These are phyloP conservation scores for Apophysomyces variabilis DNA, from an alignment of 371 early-diverging fungal species.

Conservation along the genomic window DNA sequence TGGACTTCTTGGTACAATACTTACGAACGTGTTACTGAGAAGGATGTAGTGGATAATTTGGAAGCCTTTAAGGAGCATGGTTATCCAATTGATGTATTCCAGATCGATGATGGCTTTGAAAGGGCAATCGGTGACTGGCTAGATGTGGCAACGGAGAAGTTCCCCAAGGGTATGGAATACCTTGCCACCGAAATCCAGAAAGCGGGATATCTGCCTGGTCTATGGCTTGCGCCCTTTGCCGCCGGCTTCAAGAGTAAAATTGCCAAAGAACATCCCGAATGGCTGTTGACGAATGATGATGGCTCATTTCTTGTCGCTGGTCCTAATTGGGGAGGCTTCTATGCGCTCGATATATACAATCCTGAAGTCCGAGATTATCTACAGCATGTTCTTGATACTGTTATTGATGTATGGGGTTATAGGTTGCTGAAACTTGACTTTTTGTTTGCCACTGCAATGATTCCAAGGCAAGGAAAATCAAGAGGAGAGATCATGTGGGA, in stretches of 20 bases:
- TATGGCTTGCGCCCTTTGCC: constrained; percentile 55
- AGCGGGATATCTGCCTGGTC: constrained; percentile 41
- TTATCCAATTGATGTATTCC: constrained; percentile 50
- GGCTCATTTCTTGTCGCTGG: constrained; percentile 24
- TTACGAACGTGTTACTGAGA: constrained; percentile 51
- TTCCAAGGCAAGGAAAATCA: constrained; percentile 45
- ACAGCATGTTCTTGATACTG: constrained; percentile 41
- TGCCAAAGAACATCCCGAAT: constrained; percentile 45
- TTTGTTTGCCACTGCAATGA: constrained; percentile 51
- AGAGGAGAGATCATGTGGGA: constrained; percentile 57
- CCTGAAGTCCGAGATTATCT: constrained; percentile 42
- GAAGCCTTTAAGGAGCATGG: constrained; percentile 26
- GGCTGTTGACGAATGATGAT: constrained; percentile 37
- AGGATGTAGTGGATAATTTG: constrained; percentile 39
- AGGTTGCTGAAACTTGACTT: constrained; percentile 54
- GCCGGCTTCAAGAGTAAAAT: constrained; percentile 45
- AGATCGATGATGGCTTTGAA: constrained; percentile 55
- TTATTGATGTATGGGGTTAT: constrained; percentile 49
- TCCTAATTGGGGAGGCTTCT: constrained; percentile 40
- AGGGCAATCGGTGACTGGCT: constrained; percentile 53
- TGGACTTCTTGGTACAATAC: constrained; percentile 55
- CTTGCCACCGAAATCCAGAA: constrained; percentile 35
- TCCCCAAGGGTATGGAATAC: constrained; percentile 47
- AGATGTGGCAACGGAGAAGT: constrained; percentile 32
- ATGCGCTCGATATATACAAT: constrained; percentile 48